Evolutionary conservation across 78 protist species (phyloP).

Genomic region (Diacronema lutheri): DNA sequence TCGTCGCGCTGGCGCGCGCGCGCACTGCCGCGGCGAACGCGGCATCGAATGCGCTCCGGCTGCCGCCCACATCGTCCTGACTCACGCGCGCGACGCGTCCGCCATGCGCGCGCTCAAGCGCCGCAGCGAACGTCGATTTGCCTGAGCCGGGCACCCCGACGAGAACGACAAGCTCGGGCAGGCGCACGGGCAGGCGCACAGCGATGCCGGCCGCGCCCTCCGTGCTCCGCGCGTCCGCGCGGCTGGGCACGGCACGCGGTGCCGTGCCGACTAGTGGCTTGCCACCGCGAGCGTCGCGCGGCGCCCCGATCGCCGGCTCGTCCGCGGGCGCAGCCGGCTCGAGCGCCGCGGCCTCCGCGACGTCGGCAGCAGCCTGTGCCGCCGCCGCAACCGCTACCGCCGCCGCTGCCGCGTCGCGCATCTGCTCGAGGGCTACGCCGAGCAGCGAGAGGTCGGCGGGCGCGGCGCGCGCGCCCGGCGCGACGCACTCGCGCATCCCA

Average conservation of each 20-base stretch:
- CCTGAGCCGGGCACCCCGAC: conserved; percentile 20
- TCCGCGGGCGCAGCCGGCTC: no score
- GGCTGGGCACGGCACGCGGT: no score
- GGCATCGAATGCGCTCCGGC: not conserved
- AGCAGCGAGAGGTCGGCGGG: no score
- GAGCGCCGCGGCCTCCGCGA: no score
- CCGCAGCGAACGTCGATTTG: not conserved
- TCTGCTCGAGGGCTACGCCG: no score
- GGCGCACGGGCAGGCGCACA: not conserved
- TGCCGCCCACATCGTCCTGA: not conserved
- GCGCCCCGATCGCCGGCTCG: no score
- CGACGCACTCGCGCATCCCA: no score
- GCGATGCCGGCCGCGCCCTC: not conserved
- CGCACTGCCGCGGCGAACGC: not conserved
- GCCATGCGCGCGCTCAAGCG: not conserved
- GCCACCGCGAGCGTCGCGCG: no score
- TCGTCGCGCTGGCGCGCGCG: not conserved
- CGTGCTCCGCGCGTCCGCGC: not conserved
- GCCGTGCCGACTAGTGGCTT: no score
- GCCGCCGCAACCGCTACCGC: not conserved
- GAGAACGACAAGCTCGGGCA: not conserved
- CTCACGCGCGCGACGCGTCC: not conserved
- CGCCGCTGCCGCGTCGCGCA: not conserved
- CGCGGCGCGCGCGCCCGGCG: no score
- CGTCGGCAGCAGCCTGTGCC: no score